A percentile compares a stretch with the other conserved stretches of the same genome.
phyloP scores from a whole-genome alignment of 2,329 filamentous ascomycete genomes.

The Hymenoscyphus albidus region DNA sequence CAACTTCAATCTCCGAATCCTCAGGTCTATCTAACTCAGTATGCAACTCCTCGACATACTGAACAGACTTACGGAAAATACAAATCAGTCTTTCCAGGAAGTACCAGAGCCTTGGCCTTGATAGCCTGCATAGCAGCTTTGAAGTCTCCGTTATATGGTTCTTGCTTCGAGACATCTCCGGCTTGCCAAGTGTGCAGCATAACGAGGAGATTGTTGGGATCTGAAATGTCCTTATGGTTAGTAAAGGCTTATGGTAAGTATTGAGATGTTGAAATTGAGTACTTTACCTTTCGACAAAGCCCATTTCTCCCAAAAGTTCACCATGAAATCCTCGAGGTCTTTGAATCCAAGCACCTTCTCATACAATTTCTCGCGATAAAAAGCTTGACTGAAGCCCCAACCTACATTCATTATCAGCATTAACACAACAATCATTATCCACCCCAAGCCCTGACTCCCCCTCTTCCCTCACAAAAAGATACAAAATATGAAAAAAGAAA shows the following conservation, averaged over 20 bases:
- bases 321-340: conserved; percentile 69
- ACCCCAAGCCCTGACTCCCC: too few species aligned
- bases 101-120: conserved; percentile 66
- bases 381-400: conserved; percentile 76
- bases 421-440: too few species aligned
- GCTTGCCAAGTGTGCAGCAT: conserved; percentile 80
- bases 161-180: conserved; percentile 65
- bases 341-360: conserved; percentile 61
- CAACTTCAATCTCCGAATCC: conserved; percentile 71
- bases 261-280: neutral
- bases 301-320: conserved; percentile 73
- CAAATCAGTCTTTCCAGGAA: conserved; percentile 70
- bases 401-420: neutral
- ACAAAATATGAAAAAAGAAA: too few species aligned
- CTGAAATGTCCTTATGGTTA: conserved; percentile 33
- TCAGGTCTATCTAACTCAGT: conserved; percentile 52
- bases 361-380: conserved; percentile 70
- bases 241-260: too few species aligned
- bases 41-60: neutral
- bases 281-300: conserved; percentile 62
- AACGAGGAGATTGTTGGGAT: conserved; percentile 69
- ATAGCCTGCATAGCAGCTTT: conserved; percentile 63
- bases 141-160: conserved; percentile 65
- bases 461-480: too few species aligned
- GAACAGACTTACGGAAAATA: conserved; percentile 63